Evolutionary conservation across 352 stramenopile genomes (phyloP), one percentile per base, ranked within the genome.

Genomic region (Vaucheria bursata): DNA sequence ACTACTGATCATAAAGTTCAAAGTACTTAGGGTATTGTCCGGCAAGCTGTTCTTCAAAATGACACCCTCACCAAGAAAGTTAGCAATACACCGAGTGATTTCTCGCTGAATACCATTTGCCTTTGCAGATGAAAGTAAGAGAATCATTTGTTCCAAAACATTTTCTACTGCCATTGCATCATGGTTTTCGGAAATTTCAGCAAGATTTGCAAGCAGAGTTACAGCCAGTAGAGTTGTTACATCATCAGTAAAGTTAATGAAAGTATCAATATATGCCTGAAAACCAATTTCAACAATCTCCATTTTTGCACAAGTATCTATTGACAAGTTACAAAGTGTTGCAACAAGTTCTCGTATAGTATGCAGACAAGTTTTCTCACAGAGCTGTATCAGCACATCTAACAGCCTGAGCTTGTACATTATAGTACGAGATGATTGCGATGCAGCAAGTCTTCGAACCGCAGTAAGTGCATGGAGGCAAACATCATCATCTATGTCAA

Each of bases 111-210:
- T 91, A 65, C 95, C 91, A 75, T 95, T 87, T 68, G 85, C 93
- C 79, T 96, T 96, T 33, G 87, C 88, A 3, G 92, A 87, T 70
- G 97, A 82, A 3, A 97, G 89, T 74, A 95, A 97, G 85, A 97
- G 97, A 25, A 97, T 88, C 84, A 98, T 93, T 76, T 97, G 94
- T 64, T 98, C 82, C 33, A 97, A 88, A 49, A 94, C 94, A 75
- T 93, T 86, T 45, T 97, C 91, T 1, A 97, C 93, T n/a, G n/a
- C 39, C 93, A 98, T 97, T 7, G 86, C 82, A 25, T 90, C 88
- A 79, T 97, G 94, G 84, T 97, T 98, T 79, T 97, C 92, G 39
- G 95, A 86, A 0, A 93, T 89, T 84, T 97, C 92, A 0, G 92
- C 92, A 5, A 97, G 85, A 73, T 97, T 97, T 0, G 93, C 93